These are phyloP conservation scores for Eucalyptus tenuipes DNA, from an alignment of 345 rosid species.

Conservation along the genomic window DNA sequence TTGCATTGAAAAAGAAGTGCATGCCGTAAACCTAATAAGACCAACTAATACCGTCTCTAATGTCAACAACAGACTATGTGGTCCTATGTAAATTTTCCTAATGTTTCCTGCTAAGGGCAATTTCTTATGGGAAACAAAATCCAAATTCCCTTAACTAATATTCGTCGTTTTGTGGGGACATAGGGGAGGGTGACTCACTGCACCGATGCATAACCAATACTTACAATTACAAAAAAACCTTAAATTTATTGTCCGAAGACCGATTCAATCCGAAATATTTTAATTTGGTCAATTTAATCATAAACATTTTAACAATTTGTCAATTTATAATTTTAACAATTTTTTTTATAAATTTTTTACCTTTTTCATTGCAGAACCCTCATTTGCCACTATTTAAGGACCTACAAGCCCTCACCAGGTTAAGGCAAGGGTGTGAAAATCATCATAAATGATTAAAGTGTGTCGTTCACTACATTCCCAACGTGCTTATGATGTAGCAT, in stretches of 20 bases:
- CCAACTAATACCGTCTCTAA: neutral
- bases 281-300: too few relatives aligned
- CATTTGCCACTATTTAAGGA: neutral
- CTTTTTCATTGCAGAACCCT: neutral
- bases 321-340: neutral
- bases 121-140: neutral
- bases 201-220: neutral
- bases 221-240: neutral
- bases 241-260: accelerated
- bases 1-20: neutral
- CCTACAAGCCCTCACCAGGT: neutral
- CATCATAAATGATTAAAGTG: neutral
- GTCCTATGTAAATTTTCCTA: neutral
- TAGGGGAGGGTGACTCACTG: neutral
- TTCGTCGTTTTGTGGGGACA: neutral
- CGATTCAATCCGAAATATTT: accelerated
- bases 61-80: neutral
- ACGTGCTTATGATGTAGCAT: neutral
- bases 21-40: neutral
- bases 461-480: neutral
- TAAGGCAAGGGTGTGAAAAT: neutral
- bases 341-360: too few relatives aligned
- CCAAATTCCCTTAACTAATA: neutral
- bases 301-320: neutral
- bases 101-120: neutral